phyloP scores from a whole-genome alignment of 1,284 basidiomycete species.

The Ganoderma lucidum region DNA sequence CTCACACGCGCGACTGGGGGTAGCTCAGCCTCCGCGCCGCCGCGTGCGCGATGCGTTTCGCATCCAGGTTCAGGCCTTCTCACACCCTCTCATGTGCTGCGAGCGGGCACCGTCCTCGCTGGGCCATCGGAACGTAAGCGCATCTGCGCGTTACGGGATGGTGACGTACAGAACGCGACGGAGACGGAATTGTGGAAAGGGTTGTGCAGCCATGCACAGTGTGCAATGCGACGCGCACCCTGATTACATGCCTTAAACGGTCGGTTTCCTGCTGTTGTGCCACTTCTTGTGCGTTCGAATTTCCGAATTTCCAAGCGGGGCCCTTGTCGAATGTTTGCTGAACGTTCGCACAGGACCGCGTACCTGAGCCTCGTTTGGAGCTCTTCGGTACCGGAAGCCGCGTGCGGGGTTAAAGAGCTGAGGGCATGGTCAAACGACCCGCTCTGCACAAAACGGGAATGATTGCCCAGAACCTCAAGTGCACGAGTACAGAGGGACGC shows the following conservation, averaged over 20 bases:
- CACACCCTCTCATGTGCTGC: constrained; percentile 4
- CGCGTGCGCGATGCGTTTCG: constrained; percentile 4
- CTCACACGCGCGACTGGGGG: constrained; percentile 14
- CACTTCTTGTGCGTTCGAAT: background rate
- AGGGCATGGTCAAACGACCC: background rate
- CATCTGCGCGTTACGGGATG: constrained; percentile 8
- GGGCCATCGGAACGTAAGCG: constrained; percentile 14
- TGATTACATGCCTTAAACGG: constrained; percentile 1
- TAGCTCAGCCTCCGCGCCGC: constrained; percentile 17
- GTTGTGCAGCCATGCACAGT: background rate
- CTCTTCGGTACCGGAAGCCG: constrained; percentile 11
- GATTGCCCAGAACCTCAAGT: background rate
- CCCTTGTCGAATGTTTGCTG: background rate
- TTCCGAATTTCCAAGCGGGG: background rate
- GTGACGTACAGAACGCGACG: constrained; percentile 24
- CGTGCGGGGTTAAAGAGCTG: constrained; percentile 3
- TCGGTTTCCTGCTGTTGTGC: background rate
- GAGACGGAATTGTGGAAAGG: constrained; percentile 9
- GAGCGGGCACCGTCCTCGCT: constrained; percentile 8
- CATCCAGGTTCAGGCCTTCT: constrained; percentile 5
- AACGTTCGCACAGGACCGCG: background rate
- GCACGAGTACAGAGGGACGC: background rate
- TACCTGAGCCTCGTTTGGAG: constrained; percentile 2
- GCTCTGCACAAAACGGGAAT: background rate
- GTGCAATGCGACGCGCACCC: constrained; percentile 1